Conservation (phyloP, 208 protist species). For the Crithidia acanthocephali region DNA sequence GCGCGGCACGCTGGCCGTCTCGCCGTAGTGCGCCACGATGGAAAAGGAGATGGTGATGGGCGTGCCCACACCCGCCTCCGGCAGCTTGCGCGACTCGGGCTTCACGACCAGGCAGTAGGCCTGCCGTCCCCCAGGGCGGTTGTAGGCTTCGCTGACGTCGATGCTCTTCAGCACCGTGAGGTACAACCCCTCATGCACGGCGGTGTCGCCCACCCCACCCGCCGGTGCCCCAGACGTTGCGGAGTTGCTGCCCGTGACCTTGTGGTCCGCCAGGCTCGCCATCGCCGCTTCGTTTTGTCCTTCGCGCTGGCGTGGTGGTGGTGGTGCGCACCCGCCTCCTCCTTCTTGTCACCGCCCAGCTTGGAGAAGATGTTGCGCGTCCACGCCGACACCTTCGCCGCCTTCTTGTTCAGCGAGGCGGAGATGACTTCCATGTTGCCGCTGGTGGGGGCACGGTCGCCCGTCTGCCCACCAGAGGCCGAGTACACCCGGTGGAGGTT, state of each 20-base stretch:
- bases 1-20: constrained; percentile 29
- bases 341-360: constrained; percentile 21
- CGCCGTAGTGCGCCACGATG: constrained; percentile 45
- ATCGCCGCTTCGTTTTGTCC: constrained; percentile 22
- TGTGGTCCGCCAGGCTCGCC: constrained; percentile 3
- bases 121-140: constrained; percentile 50
- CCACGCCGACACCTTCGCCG: constrained; percentile 55
- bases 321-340: constrained; percentile 17
- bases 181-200: constrained; percentile 37
- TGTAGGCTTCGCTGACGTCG: constrained; percentile 69
- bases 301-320: not conserved
- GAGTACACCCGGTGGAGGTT: constrained; percentile 49
- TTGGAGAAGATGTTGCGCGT: constrained; percentile 39
- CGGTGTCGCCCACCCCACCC: not conserved
- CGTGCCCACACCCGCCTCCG: constrained; percentile 31
- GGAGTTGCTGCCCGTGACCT: not conserved
- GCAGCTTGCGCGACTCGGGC: constrained; percentile 34
- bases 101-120: constrained; percentile 49
- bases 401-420: constrained; percentile 49
- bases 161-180: constrained; percentile 38
- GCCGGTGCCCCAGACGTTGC: not conserved
- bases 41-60: constrained; percentile 56
- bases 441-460: constrained; percentile 54
- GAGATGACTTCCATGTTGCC: constrained; percentile 55
- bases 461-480: constrained; percentile 31